A percentile compares a stretch with the other conserved stretches of the same genome.
Conservation (phyloP, 371 early-diverging fungal species). For the Lichtheimia ornata region DNA sequence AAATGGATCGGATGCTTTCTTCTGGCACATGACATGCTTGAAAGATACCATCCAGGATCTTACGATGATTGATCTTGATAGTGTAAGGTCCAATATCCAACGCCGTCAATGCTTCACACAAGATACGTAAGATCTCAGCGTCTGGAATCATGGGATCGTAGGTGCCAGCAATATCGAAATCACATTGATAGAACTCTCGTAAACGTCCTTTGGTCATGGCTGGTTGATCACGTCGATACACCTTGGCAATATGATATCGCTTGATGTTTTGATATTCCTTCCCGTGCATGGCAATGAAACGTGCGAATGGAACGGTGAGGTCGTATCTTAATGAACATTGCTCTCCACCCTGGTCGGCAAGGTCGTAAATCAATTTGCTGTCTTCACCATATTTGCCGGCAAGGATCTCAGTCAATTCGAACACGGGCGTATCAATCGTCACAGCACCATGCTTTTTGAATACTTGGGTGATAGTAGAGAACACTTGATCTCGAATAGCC, state of each 20-base stretch:
- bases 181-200: slow-evolving; percentile 99
- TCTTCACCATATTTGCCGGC: slow-evolving; percentile 99
- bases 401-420: slow-evolving; percentile 97
- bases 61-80: slow-evolving; percentile 95
- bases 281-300: slow-evolving; percentile 94
- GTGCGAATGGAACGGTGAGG: slow-evolving; percentile 97
- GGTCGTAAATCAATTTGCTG: slow-evolving; percentile 97
- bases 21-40: slow-evolving; percentile 90
- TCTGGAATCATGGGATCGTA: slow-evolving; percentile 98
- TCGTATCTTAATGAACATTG: slow-evolving; percentile 97
- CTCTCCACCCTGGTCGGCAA: slow-evolving; percentile 99
- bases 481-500: slow-evolving; percentile 89
- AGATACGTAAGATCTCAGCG: slow-evolving; percentile 87
- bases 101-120: slow-evolving; percentile 77
- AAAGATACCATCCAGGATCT: slow-evolving; percentile 96
- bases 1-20: slow-evolving; percentile 86
- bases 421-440: slow-evolving; percentile 99
- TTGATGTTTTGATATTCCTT: slow-evolving; percentile 86
- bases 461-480: slow-evolving; percentile 78
- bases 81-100: slow-evolving; percentile 83
- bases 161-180: slow-evolving; percentile 98
- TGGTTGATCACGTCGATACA: slow-evolving; percentile 99
- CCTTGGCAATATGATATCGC: slow-evolving; percentile 99
- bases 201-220: slow-evolving; percentile 98
- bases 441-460: slow-evolving; percentile 98